Evolutionary conservation across 2,329 filamentous ascomycete genomes (phyloP), one percentile per base, ranked within the genome.

Genomic region (Aspergillus viridinutans): DNA sequence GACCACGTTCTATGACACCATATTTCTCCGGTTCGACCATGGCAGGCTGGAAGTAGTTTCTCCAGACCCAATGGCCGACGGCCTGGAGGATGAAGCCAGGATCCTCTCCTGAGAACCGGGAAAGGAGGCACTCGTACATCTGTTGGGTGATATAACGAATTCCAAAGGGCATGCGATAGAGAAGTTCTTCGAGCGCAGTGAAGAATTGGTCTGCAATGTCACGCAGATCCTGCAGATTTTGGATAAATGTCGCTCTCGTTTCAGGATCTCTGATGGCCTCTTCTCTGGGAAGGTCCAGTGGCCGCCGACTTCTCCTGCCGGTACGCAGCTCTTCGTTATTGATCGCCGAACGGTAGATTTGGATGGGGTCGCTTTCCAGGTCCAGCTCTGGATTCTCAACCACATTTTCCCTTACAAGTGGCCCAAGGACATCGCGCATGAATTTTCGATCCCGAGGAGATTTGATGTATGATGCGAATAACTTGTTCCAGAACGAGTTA

Each of bases 261-360:
- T 99, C 94, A 0, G 88, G 88, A 68, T 99, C 94, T 64, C 92
- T 88, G 72, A 99, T 97, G n/a, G 94, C 94, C 64, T 95, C 83
- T 71, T 99, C 94, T 60, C 92, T 85, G 0, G 91, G 89, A 35
- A 99, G 88, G 64, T 97, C 92, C 14, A 90, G 85, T 35, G 87
- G 89, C 60, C 94, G 84, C 51, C 84, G 84, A 71, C 92, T 96
- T 21, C 90, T 86, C 62, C 86, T 85, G 4, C 94, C 94, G 0
- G 94, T 99, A 20, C 91, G 87, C 25, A 99, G 85, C 75, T 99
- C 94, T 74, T 97, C 93, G 67, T 99, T 96, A 77, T 95, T 97
- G 76, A 99, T 95, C 14, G 91, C 88, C 4, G 92, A 94, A 45
- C 90, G 86, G 75, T 99, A 97, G 56, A 99, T 99, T 66, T 97